phyloP scores from a whole-genome alignment of 257 asterid genomes.

The Solanum lycopersicoides region DNA sequence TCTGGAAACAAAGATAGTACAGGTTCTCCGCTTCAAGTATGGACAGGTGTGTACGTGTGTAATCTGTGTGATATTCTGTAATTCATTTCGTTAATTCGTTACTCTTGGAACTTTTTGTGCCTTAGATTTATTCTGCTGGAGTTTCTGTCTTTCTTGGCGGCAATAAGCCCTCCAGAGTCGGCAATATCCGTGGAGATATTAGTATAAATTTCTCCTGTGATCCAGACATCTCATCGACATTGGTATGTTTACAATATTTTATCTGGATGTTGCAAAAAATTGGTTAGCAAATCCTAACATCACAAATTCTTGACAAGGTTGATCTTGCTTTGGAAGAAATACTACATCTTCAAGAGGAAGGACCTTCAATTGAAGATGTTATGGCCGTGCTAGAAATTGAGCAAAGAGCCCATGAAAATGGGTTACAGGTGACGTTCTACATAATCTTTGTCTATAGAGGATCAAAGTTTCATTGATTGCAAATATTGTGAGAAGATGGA shows the following conservation, averaged over 20 bases:
- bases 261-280: constrained; percentile 5
- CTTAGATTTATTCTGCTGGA: constrained; percentile 88
- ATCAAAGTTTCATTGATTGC: not conserved
- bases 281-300: constrained; percentile 12
- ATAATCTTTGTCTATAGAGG: not conserved
- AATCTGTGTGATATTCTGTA: not conserved
- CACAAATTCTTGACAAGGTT: constrained; percentile 36
- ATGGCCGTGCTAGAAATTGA: constrained; percentile 73
- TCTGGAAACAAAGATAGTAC: constrained; percentile 81
- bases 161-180: constrained; percentile 81
- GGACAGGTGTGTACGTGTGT: constrained; percentile 52
- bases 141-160: constrained; percentile 96
- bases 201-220: constrained; percentile 87
- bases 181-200: constrained; percentile 83
- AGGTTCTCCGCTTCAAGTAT: constrained; percentile 86
- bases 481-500: not conserved
- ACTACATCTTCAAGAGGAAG: constrained; percentile 71
- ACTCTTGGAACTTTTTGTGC: constrained; percentile 7
- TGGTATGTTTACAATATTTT: constrained; percentile 36
- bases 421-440: constrained; percentile 56
- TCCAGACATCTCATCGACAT: constrained; percentile 73
- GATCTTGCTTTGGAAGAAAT: constrained; percentile 81
- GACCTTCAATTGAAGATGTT: constrained; percentile 70
- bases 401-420: constrained; percentile 95
- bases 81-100: constrained; percentile 1